Percentiles rank a stretch among this genome's conserved stretches.
Evolutionary conservation across 495 filamentous ascomycete species (phyloP).

Genomic region (Sporormia fimetaria): DNA sequence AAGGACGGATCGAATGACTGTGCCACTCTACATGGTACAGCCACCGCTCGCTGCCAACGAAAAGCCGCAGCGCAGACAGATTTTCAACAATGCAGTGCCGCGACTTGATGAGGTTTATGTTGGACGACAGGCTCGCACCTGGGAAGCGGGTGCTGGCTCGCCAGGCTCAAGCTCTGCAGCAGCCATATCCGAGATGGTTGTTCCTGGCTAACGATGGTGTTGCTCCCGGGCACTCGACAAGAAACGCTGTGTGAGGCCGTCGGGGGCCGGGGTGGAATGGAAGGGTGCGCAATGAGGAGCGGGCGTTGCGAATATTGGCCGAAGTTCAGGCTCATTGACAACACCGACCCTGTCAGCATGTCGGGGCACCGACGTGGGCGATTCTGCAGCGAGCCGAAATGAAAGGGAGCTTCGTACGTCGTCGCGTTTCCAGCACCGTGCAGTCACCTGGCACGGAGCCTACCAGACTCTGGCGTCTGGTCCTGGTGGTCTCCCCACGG

Average conservation of each 20-base stretch:
- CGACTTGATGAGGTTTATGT: conserved; percentile 22
- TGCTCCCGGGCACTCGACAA: conserved; percentile 15
- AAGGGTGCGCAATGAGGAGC: conserved; percentile 5
- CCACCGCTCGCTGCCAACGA: conserved; percentile 16
- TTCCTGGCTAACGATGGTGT: conserved; percentile 15
- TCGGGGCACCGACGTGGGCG: conserved; percentile 21
- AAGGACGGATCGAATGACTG: conserved; percentile 8
- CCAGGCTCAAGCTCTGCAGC: conserved; percentile 17
- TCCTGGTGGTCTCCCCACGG: too few species aligned
- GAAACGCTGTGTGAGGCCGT: conserved; percentile 2
- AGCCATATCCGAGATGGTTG: conserved; percentile 14
- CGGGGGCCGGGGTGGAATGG: conserved; percentile 2
- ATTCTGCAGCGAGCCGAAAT: conserved; percentile 28
- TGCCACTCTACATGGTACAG: conserved; percentile 21
- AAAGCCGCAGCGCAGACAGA: conserved; percentile 6
- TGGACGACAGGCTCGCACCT: conserved; percentile 16
- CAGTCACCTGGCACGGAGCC: neutral
- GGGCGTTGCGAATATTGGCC: conserved; percentile 18
- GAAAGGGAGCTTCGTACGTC: conserved; percentile 21
- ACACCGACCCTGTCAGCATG: conserved; percentile 24
- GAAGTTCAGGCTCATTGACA: conserved; percentile 26
- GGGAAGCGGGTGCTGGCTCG: conserved; percentile 10
- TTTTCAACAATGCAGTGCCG: neutral
- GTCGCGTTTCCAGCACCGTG: conserved; percentile 9
- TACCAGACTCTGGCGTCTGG: neutral